phyloP scores from a whole-genome alignment of 1,139 yeast genomes.

The Yueomyces sp. region DNA sequence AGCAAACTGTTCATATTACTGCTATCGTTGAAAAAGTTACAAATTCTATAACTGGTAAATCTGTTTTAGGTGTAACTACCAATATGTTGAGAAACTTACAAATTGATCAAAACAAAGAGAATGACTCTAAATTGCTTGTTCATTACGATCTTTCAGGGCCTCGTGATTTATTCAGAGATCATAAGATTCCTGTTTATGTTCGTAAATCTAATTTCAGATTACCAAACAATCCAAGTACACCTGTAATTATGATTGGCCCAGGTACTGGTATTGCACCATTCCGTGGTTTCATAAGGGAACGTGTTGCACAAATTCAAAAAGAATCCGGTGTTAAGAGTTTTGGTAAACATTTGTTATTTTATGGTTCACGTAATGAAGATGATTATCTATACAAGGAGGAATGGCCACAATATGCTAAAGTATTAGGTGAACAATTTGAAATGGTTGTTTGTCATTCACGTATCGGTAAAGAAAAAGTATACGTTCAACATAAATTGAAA shows the following conservation, averaged over 20 bases:
- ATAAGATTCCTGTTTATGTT: slow-evolving; percentile 77
- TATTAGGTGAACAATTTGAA: slow-evolving; percentile 54
- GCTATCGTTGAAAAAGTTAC: slow-evolving; percentile 73
- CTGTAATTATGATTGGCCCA: slow-evolving; percentile 90
- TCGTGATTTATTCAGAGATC: slow-evolving; percentile 41
- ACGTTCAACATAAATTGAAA: slow-evolving; percentile 70
- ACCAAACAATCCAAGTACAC: slow-evolving; percentile 76
- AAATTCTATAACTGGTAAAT: slow-evolving; percentile 25
- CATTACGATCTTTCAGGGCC: slow-evolving; percentile 75
- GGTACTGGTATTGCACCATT: slow-evolving; percentile 99
- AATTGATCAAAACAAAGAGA: slow-evolving; percentile 39
- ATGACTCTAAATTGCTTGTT: slow-evolving; percentile 28
- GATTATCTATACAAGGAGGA: slow-evolving; percentile 79
- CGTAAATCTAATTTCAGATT: slow-evolving; percentile 91
- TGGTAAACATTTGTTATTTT: slow-evolving; percentile 70
- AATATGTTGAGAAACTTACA: slow-evolving; percentile 71
- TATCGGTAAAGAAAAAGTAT: slow-evolving; percentile 53
- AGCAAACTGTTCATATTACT: slow-evolving; percentile 65
- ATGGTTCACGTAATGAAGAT: slow-evolving; percentile 71
- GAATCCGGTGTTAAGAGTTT: slow-evolving; percentile 28
- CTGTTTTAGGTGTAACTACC: slow-evolving; percentile 67
- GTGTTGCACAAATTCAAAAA: slow-evolving; percentile 36
- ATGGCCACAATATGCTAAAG: slow-evolving; percentile 63
- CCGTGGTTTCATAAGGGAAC: slow-evolving; percentile 85
- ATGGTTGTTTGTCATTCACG: slow-evolving; percentile 82